Percentiles rank a stretch among this genome's conserved stretches.
These are phyloP conservation scores for barrel medic (Medicago truncatula) DNA, from an alignment of 306 rosid species.

Conservation along the genomic window MtrunA17r5.0-ANR NC_053047.1:4020501-4021000, in stretches of 20 bases:
- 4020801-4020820: too few species aligned
- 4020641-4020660: conserved; percentile 95
- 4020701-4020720: conserved; percentile 40
- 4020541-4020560: conserved; percentile 86
- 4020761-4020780: not conserved
- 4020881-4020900: too few species aligned
- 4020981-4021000: not conserved
- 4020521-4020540: conserved; percentile 85
- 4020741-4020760: not conserved
- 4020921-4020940: too few species aligned
- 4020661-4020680: conserved; percentile 87
- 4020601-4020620: conserved; percentile 72
- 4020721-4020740: conserved; percentile 10
- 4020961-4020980: not conserved
- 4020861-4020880: not conserved
- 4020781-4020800: not conserved
- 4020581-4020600: conserved; percentile 82
- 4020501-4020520: conserved; percentile 89
- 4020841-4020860: not conserved
- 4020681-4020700: conserved; percentile 88
- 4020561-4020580: conserved; percentile 73
- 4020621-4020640: conserved; percentile 85
- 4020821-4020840: too few species aligned
- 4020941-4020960: not conserved
- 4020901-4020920: too few species aligned